phyloP scores from a whole-genome alignment of 345 rosid species.

The Mercurialis annua region DNA sequence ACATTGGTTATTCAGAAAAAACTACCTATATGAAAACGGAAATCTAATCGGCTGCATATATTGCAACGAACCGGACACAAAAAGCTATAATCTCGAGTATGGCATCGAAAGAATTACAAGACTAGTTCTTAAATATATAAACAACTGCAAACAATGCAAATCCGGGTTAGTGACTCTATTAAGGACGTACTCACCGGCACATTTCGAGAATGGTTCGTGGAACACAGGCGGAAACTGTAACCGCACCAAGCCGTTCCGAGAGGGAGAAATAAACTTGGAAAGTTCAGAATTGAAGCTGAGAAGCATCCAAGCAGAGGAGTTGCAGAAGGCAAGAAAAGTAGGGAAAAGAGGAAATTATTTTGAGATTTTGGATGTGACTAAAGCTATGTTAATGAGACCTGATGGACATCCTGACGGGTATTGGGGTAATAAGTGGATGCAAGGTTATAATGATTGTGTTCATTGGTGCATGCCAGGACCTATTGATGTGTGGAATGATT shows the following conservation, averaged over 20 bases:
- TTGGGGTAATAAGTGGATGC: slow-evolving; percentile 83
- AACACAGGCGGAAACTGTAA: slow-evolving; percentile 65
- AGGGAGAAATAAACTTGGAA: slow-evolving; percentile 20
- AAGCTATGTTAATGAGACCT: slow-evolving; percentile 70
- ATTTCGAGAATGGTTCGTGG: slow-evolving; percentile 84
- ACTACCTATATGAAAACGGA: slow-evolving; percentile 41
- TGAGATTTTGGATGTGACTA: slow-evolving; percentile 59
- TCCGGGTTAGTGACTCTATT: slow-evolving; percentile 36
- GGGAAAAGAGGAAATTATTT: slow-evolving; percentile 36
- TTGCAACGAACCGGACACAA: slow-evolving; percentile 50
- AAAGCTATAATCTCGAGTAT: slow-evolving; percentile 34
- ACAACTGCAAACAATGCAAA: slow-evolving; percentile 34
- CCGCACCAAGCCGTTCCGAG: slow-evolving; percentile 47
- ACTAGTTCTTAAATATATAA: slow-evolving; percentile 41
- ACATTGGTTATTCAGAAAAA: slow-evolving; percentile 76
- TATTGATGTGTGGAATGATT: slow-evolving; percentile 69
- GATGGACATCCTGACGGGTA: slow-evolving; percentile 72
- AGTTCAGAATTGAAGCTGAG: slow-evolving; percentile 48
- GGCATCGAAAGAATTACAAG: slow-evolving; percentile 30
- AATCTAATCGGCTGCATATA: slow-evolving; percentile 54
- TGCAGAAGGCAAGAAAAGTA: slow-evolving; percentile 25
- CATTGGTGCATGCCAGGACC: slow-evolving; percentile 98
- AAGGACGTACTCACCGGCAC: slow-evolving; percentile 84
- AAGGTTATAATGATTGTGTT: slow-evolving; percentile 69
- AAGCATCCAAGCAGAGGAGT: slow-evolving; percentile 47